A percentile compares a stretch with the other conserved stretches of the same genome.
phyloP scores from a whole-genome alignment of 306 rosid species.

The Begonia fuchsioides region DNA sequence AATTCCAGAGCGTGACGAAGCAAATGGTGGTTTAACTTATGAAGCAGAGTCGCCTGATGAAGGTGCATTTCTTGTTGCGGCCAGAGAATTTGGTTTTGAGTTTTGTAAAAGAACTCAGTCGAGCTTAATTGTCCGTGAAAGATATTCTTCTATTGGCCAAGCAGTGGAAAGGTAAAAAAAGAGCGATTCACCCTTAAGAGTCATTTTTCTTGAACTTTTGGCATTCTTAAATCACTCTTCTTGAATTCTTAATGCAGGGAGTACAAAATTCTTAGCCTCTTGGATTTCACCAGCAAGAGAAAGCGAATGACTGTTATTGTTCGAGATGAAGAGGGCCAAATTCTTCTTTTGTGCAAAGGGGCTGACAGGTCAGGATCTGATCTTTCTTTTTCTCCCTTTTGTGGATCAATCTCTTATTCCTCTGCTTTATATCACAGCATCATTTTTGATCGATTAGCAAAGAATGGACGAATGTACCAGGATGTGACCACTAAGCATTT shows the following conservation, averaged over 20 bases:
- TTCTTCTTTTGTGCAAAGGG: slow-evolving; percentile 86
- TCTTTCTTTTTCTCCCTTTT: slow-evolving; percentile 6
- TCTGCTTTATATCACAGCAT: slow-evolving; percentile 44
- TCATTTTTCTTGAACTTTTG: too few relatives aligned
- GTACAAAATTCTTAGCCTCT: slow-evolving; percentile 60
- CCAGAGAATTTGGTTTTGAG: slow-evolving; percentile 94
- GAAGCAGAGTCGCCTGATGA: slow-evolving; percentile 99
- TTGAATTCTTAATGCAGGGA: slow-evolving; percentile 43
- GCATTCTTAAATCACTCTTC: slow-evolving; percentile 7
- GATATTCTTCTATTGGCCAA: slow-evolving; percentile 28
- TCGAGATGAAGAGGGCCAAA: slow-evolving; percentile 57
- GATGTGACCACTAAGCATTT: slow-evolving; percentile 66
- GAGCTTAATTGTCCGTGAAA: slow-evolving; percentile 48
- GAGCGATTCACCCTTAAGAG: background rate
- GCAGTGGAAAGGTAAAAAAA: slow-evolving; percentile 64
- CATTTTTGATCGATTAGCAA: slow-evolving; percentile 76
- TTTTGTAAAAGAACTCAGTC: slow-evolving; percentile 80
- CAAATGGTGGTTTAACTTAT: slow-evolving; percentile 54
- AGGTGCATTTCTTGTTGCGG: slow-evolving; percentile 96
- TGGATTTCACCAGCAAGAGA: slow-evolving; percentile 95
- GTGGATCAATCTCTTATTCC: background rate
- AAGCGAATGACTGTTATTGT: slow-evolving; percentile 93
- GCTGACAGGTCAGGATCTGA: slow-evolving; percentile 87
- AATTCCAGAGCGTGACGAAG: slow-evolving; percentile 81
- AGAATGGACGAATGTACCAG: slow-evolving; percentile 61